Base-by-base conservation (phyloP, 1,139 yeast genomes). In the Candida labiduridarum region DNA sequence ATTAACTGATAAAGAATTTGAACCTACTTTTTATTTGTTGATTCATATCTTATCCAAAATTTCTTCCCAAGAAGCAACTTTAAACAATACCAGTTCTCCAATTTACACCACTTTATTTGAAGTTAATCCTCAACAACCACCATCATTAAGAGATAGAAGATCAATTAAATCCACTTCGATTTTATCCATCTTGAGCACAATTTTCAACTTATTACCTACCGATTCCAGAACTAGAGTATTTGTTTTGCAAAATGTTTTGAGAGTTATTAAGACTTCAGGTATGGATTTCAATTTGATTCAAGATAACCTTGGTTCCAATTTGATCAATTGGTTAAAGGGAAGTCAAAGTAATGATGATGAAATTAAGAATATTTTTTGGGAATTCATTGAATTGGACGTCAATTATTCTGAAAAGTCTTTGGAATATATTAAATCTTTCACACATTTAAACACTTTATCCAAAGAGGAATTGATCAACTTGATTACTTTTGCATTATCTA, bases 121-220 rank as follows among this genome's bases (percentile, higher is more conserved):
- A 48, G 59, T 69, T 44, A 71, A 67, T 48, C 80, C 80, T 47
- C 56, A 60, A 39, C 67, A 70, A 55, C 73, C 70, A 56, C 75
- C 76, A 43, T 66, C 77, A 34, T 69, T 76, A 59, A 73, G 80
- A 66, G 81, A 77, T 63, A 73, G 80, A 65, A 74, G 68, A 60
- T 67, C 78, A 43, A 72, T 77, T 55, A 76, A 72, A 57, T 63
- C 79, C 30, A 68, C 79, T 49, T 72, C 78, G 46, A 64, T 77
- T 35, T 67, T 77, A 60, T 74, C 80, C 22, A 68, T 70, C 52
- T 68, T 76, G 52, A 74, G 71, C 59, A 73, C 74, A 42, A 64
- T 74, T 46, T 77, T 77, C 72, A 77, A 77, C 66, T 71, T 75
- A 54, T 61, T 76, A 52, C 75, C 78, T 33, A 67, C 59, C 47